Evolutionary conservation across 2,329 filamentous ascomycete species (phyloP).

Genomic region (Xylariales sp.): DNA sequence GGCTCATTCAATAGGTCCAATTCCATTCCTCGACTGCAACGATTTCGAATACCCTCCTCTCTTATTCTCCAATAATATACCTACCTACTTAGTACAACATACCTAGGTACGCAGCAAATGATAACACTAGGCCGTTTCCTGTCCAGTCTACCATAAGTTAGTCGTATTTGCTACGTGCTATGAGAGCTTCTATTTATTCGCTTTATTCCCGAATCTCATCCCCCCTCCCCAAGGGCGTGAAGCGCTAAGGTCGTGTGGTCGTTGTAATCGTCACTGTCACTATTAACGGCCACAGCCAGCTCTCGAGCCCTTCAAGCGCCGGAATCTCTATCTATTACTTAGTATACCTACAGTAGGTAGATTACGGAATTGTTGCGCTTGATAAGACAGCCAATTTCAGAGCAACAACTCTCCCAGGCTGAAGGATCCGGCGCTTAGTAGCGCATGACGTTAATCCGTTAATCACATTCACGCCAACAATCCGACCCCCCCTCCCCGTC

Average conservation of each 20-base stretch:
- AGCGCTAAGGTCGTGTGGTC: not conserved
- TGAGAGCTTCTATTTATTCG: no score
- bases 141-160: not conserved
- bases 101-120: no score
- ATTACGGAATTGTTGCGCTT: not conserved
- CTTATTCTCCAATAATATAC: no score
- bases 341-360: not conserved
- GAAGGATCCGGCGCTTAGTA: constrained; percentile 32
- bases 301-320: no score
- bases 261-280: no score
- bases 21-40: no score
- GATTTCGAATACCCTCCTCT: no score
- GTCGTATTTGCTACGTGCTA: not conserved
- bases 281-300: no score
- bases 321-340: not conserved
- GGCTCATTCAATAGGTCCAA: no score
- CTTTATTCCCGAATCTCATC: not conserved
- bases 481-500: constrained; percentile 12
- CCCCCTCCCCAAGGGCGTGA: not conserved
- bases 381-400: not conserved
- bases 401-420: constrained; percentile 13
- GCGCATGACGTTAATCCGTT: constrained; percentile 15
- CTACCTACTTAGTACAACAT: no score
- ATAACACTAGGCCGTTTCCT: no score
- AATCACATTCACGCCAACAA: constrained; percentile 16